Base-by-base conservation (phyloP, 192 early-diverging fungal genomes). In the Backusella mclennaniae region DNA sequence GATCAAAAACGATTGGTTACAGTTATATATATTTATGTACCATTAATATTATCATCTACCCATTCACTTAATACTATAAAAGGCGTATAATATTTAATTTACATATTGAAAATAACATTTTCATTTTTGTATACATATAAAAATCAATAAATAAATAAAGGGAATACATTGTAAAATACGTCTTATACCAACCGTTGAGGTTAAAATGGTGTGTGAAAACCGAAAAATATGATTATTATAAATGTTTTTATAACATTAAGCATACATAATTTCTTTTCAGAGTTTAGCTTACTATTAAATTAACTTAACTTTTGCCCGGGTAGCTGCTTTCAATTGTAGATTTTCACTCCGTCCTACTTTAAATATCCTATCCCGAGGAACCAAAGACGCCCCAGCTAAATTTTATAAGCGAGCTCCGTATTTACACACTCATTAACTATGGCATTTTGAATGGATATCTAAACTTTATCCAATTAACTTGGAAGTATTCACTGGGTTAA, bases 291-390 rank as follows among this genome's bases (percentile, higher is more conserved):
- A 26, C 23, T 59, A 59, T 39, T 59, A 59, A 59, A 11, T 12
- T 19, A 23, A 26, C 56, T 59, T 59, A 26, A 12, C 7, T 59
- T 59, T 59, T 26, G 56, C 1, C 21, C 9, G 56, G 56, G 26
- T 63, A 11, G 26, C 56, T 63, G 56, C 23, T 11, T 63, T 63
- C 23, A 12, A 63, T 63, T 63, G 56, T 26, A 63, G n/a, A 63
- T 63, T 63, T 63, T 63, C 56, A 63, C 56, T 63, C 56, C 56
- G 56, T 63, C 56, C 26, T 63, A 29, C 56, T 26, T 63, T 63
- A 5, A 63, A 63, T 9, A 29, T 63, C 56, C 56, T 63, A 63
- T 63, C 26, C 56, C 56, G 56, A 63, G 23, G 56, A 63, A 63
- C 23, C 56, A 63, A 12, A 63, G 2, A 63, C 8, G 11, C 12